Evolutionary conservation across 176 grass and related monocot genomes (phyloP).

Genomic region (Aegilops bicornis): DNA sequence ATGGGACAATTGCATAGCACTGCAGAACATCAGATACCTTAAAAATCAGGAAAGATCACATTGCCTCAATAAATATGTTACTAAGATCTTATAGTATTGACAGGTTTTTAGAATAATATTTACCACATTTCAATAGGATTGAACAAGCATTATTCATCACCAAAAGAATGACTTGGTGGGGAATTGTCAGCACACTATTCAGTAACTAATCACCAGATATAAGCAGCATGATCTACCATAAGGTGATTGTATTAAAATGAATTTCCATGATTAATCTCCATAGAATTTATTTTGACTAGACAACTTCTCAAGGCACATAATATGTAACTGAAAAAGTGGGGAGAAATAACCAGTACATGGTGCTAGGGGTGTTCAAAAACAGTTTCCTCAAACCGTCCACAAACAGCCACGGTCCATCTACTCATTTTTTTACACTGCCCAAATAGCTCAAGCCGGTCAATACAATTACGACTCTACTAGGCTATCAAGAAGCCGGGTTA

Average conservation of each 20-base stretch:
- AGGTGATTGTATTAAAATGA: slow-evolving; percentile 3
- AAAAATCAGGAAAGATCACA: neutral
- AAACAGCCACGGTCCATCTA: neutral
- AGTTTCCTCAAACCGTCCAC: neutral
- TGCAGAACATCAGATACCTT: slow-evolving; percentile 6
- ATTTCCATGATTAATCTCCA: neutral
- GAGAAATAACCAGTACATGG: neutral
- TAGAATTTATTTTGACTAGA: neutral
- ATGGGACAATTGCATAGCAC: neutral
- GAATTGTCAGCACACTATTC: neutral
- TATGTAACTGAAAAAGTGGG: neutral
- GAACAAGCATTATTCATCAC: slow-evolving; percentile 1
- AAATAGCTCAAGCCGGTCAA: neutral
- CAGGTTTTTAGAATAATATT: slow-evolving; percentile 4
- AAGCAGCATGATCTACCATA: slow-evolving; percentile 8
- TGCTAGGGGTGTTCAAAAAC: neutral
- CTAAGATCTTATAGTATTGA: slow-evolving; percentile 13
- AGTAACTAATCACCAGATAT: neutral
- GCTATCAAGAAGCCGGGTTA: neutral
- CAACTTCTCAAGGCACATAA: neutral
- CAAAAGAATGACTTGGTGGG: neutral
- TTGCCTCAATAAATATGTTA: slow-evolving; percentile 1
- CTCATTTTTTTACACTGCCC: neutral
- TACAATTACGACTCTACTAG: neutral
- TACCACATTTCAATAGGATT: neutral